Evolutionary conservation across 768 basidiomycete genomes (phyloP), one percentile per base, ranked within the genome.

Genomic region (Mycena indigotica): DNA sequence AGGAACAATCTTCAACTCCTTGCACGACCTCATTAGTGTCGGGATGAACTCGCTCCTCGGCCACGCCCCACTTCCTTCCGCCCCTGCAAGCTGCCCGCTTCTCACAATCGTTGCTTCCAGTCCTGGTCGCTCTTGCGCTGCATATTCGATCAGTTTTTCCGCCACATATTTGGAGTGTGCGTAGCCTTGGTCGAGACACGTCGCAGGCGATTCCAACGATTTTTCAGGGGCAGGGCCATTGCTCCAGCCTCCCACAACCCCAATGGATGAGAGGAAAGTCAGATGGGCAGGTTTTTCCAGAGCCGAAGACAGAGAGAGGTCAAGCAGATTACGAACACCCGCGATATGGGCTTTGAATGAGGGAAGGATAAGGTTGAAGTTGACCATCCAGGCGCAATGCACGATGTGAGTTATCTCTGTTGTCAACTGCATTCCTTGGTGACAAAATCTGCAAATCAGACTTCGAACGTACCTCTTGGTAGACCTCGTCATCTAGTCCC

Each of bases 201-300:
- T 15, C n/a, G 35, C 38, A 15, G 52, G 57, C 4, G 6, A 52
- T 23, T n/a, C 52, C 10, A 58, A 19, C 25, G 52, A 41, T 6
- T 19, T 40, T 39, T 58, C 57, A 24, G 57, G 52, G 12, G 30
- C 38, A 12, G 45, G 29, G 6, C 48, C 48, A 17, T 21, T 21
- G 6, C 25, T 8, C 35, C 50, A 52, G 2, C 24, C n/a, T 17
- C 45, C 58, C n/a, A 67, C 52, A 29, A 63, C 60, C 17, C 62
- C 58, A 25, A 72, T 60, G 19, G 69, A 68, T 24, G 67, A 71
- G 17, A 62, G 57, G 61, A 70, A 69, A 1, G 65, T 48, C 25
- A 69, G 21, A 19, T 52, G 57, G 15, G 65, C 62, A 5, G 61
- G 64, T 24, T 30, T 6, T 3, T 55, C n/a, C 8, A 41, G 50